phyloP scores from a whole-genome alignment of 2,329 filamentous ascomycete species.

The Aspergillus viridinutans region DNA sequence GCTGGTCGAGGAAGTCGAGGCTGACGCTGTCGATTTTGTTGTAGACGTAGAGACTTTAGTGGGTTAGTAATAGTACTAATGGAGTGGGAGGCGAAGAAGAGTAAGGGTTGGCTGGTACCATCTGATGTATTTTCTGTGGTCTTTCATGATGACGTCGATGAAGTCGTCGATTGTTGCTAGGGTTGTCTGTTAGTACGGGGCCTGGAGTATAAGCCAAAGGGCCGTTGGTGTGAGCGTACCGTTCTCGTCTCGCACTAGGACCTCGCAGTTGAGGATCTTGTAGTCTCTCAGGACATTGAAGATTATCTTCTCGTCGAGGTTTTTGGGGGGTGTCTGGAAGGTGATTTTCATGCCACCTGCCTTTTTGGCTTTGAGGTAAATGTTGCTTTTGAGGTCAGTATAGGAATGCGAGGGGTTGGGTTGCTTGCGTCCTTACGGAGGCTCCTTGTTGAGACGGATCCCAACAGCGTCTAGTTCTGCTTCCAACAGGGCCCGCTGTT shows the following conservation, averaged over 20 bases:
- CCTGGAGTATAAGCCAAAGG: neutral
- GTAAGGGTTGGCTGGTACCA: constrained; percentile 42
- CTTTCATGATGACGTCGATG: constrained; percentile 99
- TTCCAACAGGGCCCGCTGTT: constrained; percentile 85
- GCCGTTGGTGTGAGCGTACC: constrained; percentile 39
- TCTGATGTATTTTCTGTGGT: constrained; percentile 95
- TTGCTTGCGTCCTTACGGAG: constrained; percentile 59
- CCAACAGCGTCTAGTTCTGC: constrained; percentile 92
- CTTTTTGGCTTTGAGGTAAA: constrained; percentile 94
- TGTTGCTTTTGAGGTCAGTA: constrained; percentile 60
- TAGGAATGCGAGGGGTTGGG: neutral
- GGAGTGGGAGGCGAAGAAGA: neutral
- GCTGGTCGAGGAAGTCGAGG: constrained; percentile 84
- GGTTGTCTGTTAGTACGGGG: constrained; percentile 2
- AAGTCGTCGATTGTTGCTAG: constrained; percentile 90
- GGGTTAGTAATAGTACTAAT: neutral
- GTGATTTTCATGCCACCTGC: constrained; percentile 99
- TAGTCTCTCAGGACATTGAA: constrained; percentile 97
- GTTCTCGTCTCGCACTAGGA: constrained; percentile 89
- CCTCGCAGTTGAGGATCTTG: constrained; percentile 97
- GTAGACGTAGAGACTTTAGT: constrained; percentile 80
- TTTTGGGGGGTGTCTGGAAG: constrained; percentile 82
- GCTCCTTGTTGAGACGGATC: constrained; percentile 85
- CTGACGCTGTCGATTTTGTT: constrained; percentile 98
- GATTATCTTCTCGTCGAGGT: constrained; percentile 95